Percentiles rank a stretch among this genome's conserved stretches.
Evolutionary conservation across 495 filamentous ascomycete genomes (phyloP).

Genomic region (Corynascus novoguineensis): DNA sequence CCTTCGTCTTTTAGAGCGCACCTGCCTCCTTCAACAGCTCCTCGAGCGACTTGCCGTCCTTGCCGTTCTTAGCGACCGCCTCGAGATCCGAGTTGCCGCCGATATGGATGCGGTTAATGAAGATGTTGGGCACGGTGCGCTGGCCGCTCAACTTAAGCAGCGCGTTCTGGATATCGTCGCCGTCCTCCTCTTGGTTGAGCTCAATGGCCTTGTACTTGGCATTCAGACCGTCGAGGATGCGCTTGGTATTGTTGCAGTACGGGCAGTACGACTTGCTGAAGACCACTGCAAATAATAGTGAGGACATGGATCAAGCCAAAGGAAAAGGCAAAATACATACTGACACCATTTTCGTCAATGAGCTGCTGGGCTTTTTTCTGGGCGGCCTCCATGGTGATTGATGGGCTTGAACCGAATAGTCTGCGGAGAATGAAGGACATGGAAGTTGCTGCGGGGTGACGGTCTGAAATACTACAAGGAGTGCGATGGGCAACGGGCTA

Average conservation of each 20-base stretch:
- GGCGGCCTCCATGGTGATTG: constrained; percentile 74
- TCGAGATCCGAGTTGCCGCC: constrained; percentile 96
- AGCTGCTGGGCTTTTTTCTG: constrained; percentile 78
- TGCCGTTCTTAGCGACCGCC: constrained; percentile 34
- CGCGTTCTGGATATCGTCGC: constrained; percentile 74
- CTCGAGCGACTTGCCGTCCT: constrained; percentile 38
- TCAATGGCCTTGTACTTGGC: constrained; percentile 74
- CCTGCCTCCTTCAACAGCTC: constrained; percentile 35
- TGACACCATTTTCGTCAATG: constrained; percentile 88
- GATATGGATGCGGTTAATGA: constrained; percentile 83
- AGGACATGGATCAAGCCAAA: not conserved
- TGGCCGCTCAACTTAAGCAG: constrained; percentile 75
- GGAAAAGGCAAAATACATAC: constrained; percentile 44
- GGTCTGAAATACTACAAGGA: constrained; percentile 15
- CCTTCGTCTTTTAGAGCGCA: constrained; percentile 36
- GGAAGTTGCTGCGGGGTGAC: constrained; percentile 31
- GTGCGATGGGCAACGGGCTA: constrained; percentile 12
- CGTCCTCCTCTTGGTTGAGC: constrained; percentile 81
- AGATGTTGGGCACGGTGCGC: constrained; percentile 90
- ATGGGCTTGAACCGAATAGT: constrained; percentile 58
- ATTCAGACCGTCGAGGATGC: constrained; percentile 57
- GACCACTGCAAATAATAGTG: constrained; percentile 53
- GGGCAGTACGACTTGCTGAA: constrained; percentile 97
- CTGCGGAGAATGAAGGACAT: constrained; percentile 76
- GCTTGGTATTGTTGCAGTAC: constrained; percentile 81